These are phyloP conservation scores for Backusella parvicylindrica DNA, from an alignment of 192 early-diverging fungal species.

Conservation along the genomic window DNA sequence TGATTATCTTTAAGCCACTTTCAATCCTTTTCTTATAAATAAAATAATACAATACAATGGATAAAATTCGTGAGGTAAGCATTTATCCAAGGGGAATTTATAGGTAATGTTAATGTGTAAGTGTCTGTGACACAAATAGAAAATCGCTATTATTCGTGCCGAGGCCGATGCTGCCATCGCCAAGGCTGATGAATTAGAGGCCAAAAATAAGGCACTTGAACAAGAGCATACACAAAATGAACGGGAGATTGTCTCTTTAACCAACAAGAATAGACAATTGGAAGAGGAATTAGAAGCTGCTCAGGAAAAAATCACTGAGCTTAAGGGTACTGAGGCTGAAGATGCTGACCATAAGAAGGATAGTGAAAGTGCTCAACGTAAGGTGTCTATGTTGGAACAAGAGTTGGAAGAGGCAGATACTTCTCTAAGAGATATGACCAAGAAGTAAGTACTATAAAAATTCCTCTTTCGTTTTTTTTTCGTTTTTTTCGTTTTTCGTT, in stretches of 20 bases:
- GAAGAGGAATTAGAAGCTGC: slow-evolving; percentile 34
- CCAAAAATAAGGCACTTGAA: slow-evolving; percentile 48
- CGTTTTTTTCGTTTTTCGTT: too few species aligned
- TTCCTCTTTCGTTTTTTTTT: too few species aligned
- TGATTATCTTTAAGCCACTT: not conserved
- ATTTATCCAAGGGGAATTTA: not conserved
- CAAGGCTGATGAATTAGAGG: slow-evolving; percentile 58
- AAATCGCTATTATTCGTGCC: slow-evolving; percentile 56
- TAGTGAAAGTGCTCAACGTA: slow-evolving; percentile 28
- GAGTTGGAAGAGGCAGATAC: slow-evolving; percentile 54
- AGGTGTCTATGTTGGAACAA: slow-evolving; percentile 40
- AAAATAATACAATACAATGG: slow-evolving; percentile 1
- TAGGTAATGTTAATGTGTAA: not conserved
- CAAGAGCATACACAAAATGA: slow-evolving; percentile 61
- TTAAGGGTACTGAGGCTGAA: slow-evolving; percentile 31
- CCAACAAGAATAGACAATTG: slow-evolving; percentile 47
- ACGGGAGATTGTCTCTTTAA: slow-evolving; percentile 66
- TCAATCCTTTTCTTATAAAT: not conserved
- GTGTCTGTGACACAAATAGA: slow-evolving; percentile 40
- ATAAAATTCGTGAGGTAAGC: slow-evolving; percentile 16
- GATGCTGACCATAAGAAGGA: slow-evolving; percentile 29
- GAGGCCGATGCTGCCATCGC: slow-evolving; percentile 60
- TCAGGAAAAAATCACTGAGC: slow-evolving; percentile 26
- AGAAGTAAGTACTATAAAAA: slow-evolving; percentile 25
- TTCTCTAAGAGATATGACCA: slow-evolving; percentile 44